Evolutionary conservation across 176 grass and related monocot genomes (phyloP).

Genomic region (Carex scoparia): DNA sequence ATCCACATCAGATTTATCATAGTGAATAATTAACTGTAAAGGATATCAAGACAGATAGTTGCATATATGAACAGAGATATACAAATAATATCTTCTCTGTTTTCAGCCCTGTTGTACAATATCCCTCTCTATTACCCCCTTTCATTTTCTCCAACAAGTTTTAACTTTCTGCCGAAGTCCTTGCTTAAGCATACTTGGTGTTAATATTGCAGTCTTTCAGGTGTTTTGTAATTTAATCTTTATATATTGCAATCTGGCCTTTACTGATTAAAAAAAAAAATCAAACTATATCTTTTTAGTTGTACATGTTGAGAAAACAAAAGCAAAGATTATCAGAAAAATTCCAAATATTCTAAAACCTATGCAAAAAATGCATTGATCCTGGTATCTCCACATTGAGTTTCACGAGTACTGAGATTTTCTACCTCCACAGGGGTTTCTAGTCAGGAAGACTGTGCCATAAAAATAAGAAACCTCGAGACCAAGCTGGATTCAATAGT

Average conservation of each 20-base stretch:
- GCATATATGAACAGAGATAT: neutral
- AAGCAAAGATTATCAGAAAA: neutral
- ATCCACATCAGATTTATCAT: neutral
- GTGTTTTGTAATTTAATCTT: neutral
- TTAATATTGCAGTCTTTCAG: neutral
- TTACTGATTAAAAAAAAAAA: neutral
- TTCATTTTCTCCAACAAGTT: neutral
- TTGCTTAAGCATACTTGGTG: conserved; percentile 6
- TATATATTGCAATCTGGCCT: neutral
- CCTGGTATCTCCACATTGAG: neutral
- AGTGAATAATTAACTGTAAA: neutral
- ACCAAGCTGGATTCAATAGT: conserved; percentile 91
- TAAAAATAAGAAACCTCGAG: conserved; percentile 99
- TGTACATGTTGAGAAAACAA: neutral
- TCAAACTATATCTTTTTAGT: neutral
- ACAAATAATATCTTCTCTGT: neutral
- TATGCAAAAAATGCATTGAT: neutral
- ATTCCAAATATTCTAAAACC: neutral
- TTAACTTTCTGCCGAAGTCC: neutral
- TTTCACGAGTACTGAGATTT: conserved; percentile 16
- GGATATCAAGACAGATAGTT: neutral
- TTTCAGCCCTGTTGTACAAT: neutral
- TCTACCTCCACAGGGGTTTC: conserved; percentile 62
- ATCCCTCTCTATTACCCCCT: neutral
- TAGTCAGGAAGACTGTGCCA: conserved; percentile 98